Evolutionary conservation across 352 stramenopile species (phyloP), one percentile per base, ranked within the genome.

Genomic region (Phytophthora aleatoria): DNA sequence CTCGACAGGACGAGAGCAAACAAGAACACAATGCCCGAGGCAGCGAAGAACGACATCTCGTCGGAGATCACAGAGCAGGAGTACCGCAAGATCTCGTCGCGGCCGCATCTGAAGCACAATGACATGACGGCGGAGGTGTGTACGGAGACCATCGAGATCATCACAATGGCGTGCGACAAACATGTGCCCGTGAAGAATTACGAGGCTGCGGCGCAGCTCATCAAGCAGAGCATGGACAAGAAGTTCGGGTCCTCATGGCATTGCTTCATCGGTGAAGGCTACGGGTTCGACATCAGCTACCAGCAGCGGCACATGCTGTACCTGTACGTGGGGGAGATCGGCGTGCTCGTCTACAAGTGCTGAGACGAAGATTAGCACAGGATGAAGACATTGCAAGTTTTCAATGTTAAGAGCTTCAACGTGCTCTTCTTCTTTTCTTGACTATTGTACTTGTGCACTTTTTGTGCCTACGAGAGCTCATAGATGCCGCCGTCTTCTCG

Each of bases 141-240:
- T 52, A 96, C 86, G 33, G 95, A 99, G 76, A 93, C 90, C 9
- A 91, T 98, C 51, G 95, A 99, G 80, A 96, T 99, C 64, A 97
- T 98, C 61, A 98, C 94, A 11, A 98, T 98, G 92, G 91, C 93
- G 43, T 93, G 97, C 30, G 95, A 99, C 69, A 99, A 99, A 71
- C 96, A 98, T 61, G 77, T 96, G 49, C 84, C 84, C 27, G 69
- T 90, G 15, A 96, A 97, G 68, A 98, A 98, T 77, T 99, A 98
- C 76, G 94, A 99, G 71, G 90, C 84, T 0, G 87, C 88, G 10
- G 83, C 89, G 51, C 87, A 96, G 65, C 76, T 97, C 12, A 98
- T 98, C 61, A 98, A 99, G 73, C 91, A 98, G 69, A 97, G 90
- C 30, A 93, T 98, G 75, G 96, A 99, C 81, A 99, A 99, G 79